Conservation (phyloP, 176 grass and related monocot species). For the Triticum monococcum region DNA sequence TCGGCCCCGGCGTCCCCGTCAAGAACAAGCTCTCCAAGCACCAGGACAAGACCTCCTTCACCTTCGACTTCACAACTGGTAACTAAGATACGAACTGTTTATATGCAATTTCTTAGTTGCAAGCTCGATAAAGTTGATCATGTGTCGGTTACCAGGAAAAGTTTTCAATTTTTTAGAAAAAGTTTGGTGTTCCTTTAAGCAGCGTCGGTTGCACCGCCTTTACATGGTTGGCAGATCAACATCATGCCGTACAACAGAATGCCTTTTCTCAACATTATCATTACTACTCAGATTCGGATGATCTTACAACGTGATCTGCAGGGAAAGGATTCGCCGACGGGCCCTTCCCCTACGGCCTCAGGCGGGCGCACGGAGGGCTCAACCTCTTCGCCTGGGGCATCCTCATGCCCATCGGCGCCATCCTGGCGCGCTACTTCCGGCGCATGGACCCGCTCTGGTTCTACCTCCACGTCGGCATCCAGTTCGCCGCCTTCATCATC, state of each 20-base stretch:
- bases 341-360: constrained; percentile 62
- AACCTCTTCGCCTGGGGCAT: constrained; percentile 89
- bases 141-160: constrained; percentile 18
- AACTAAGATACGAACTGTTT: not conserved
- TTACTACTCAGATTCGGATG: too few species aligned
- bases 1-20: constrained; percentile 54
- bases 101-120: not conserved
- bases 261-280: not conserved
- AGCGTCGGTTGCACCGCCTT: constrained; percentile 21
- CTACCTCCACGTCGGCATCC: constrained; percentile 79
- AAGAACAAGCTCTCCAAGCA: constrained; percentile 65
- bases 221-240: constrained; percentile 34
- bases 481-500: constrained; percentile 70
- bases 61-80: constrained; percentile 74
- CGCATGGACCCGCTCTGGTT: constrained; percentile 79
- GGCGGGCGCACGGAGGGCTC: constrained; percentile 72
- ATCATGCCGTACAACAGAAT: not conserved
- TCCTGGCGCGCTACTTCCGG: constrained; percentile 80
- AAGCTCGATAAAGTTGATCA: not conserved
- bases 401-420: constrained; percentile 81
- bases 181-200: constrained; percentile 31
- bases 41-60: constrained; percentile 73
- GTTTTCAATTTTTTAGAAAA: not conserved
- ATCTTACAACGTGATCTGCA: constrained; percentile 35
- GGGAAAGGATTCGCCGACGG: constrained; percentile 48